Evolutionary conservation across 2,329 filamentous ascomycete species (phyloP), one percentile per base, ranked within the genome.

Genomic region (Westerdykella sp.): DNA sequence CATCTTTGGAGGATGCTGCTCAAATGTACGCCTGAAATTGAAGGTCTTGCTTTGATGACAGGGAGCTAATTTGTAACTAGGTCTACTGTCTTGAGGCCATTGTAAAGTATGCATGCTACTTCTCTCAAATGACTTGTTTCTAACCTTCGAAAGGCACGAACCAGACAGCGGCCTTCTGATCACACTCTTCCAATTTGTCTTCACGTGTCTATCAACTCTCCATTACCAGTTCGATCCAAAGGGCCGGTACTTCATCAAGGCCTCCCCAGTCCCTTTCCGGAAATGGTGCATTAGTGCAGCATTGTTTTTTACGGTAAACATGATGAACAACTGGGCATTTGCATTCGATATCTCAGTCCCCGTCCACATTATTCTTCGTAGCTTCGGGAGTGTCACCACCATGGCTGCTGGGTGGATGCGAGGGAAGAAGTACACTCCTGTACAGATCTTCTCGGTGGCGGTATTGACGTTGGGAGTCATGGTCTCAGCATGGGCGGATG

Each of bases 281-380:
- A 85, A 87, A 62, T 97, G 93, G 90, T 63, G 87, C 39, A 74
- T 91, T 59, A 96, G 95, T 62, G 95, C 95, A 34, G 73, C 85
- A 4, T 79, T 96, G 55, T 97, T 97, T 69, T 93, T 95, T 65
- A 79, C 79, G 49, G 93, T 98, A 69, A 98, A 97, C 59, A 81
- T 97, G 45, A 72, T 98, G 61, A 98, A 98, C 70, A 98, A 98
- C 59, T 91, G 91, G 74, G 93, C 91, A 6, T 98, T 98, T 67
- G 90, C 88, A 49, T 98, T 96, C 70, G 83, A 89, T 56, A 97
- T 98, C 44, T 95, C 89, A 6, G 88, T 98, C 0, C 93, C 93
- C 1, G 82, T 98, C 39, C 93, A 98, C 63, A 98, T 98, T 57
- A 97, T 98, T 53, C 75, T 98, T 23, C 81, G 93, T 41, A 96